Evolutionary conservation across 192 early-diverging fungal species (phyloP).

Genomic region (Endogone sp.): DNA sequence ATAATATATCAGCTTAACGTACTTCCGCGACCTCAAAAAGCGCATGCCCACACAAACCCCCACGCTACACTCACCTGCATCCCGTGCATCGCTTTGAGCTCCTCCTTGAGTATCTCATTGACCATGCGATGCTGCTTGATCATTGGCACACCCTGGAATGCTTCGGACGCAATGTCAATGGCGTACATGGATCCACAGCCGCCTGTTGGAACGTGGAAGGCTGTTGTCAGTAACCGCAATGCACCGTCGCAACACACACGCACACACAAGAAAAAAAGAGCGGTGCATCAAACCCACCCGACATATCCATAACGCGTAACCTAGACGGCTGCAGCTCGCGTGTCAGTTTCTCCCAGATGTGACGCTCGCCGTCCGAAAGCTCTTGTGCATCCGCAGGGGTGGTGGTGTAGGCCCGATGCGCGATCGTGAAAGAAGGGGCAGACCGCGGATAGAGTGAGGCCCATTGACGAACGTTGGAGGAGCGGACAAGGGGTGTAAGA

Average conservation of each 20-base stretch:
- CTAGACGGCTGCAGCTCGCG: conserved; percentile 62
- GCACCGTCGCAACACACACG: no score
- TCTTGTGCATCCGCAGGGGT: neutral
- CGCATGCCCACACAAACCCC: neutral
- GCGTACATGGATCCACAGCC: conserved; percentile 99
- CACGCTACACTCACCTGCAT: conserved; percentile 39
- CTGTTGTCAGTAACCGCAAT: no score
- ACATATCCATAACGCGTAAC: conserved; percentile 78
- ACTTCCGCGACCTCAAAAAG: neutral
- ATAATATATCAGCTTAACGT: neutral
- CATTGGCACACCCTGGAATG: conserved; percentile 71
- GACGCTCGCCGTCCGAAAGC: conserved; percentile 61
- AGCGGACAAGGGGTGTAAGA: neutral
- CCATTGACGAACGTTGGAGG: neutral
- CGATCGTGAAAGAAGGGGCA: neutral
- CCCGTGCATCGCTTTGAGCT: conserved; percentile 93
- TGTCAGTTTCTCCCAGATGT: conserved; percentile 72
- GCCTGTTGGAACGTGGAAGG: no score
- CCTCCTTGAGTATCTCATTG: conserved; percentile 80
- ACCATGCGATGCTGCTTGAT: conserved; percentile 93
- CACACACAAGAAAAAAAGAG: neutral
- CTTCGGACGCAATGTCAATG: conserved; percentile 77
- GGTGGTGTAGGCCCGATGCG: neutral
- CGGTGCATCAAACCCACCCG: conserved; percentile 43
- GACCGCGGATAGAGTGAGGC: neutral